Evolutionary conservation across 352 stramenopile genomes (phyloP).

Genomic region (Phytopythium cucurbitacearum): DNA sequence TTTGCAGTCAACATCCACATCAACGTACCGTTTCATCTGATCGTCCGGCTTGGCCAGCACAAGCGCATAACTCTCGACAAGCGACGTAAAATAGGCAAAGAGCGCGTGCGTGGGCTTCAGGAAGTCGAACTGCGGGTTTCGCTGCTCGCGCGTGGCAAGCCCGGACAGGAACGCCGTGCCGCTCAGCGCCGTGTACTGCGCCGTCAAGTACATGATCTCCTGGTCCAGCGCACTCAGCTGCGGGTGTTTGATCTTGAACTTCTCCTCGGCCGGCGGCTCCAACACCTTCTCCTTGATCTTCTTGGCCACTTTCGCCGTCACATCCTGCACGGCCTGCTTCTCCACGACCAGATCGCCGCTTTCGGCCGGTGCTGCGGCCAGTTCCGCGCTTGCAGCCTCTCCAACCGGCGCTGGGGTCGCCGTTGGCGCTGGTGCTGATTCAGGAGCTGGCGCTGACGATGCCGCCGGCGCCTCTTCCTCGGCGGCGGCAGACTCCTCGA

Average conservation of each 20-base stretch:
- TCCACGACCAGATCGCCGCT: slow-evolving; percentile 64
- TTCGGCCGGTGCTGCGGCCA: slow-evolving; percentile 10
- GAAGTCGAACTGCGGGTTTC: slow-evolving; percentile 98
- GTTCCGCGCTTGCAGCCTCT: slow-evolving; percentile 17
- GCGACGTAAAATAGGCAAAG: slow-evolving; percentile 97
- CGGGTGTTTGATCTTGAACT: slow-evolving; percentile 87
- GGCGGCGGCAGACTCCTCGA: slow-evolving; percentile 37
- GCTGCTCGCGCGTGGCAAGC: slow-evolving; percentile 93
- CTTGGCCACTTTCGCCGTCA: slow-evolving; percentile 82
- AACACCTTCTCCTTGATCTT: slow-evolving; percentile 91
- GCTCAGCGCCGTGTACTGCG: slow-evolving; percentile 96
- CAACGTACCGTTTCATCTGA: slow-evolving; percentile 56
- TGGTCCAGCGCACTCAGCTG: slow-evolving; percentile 91
- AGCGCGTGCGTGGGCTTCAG: slow-evolving; percentile 95
- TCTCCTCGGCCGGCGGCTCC: slow-evolving; percentile 51
- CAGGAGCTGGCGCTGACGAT: background rate
- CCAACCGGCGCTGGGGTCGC: slow-evolving; percentile 2
- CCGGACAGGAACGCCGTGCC: slow-evolving; percentile 94
- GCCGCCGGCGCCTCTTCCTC: slow-evolving; percentile 6
- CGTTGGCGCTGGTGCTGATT: slow-evolving; percentile 13
- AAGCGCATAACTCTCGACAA: slow-evolving; percentile 96
- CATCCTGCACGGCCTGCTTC: slow-evolving; percentile 78
- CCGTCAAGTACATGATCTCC: slow-evolving; percentile 98
- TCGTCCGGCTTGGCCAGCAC: slow-evolving; percentile 73
- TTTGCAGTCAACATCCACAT: background rate